These are phyloP conservation scores for Ploettnerulaceae sp. DNA, from an alignment of 2,329 filamentous ascomycete species.

Conservation along the genomic window DNA sequence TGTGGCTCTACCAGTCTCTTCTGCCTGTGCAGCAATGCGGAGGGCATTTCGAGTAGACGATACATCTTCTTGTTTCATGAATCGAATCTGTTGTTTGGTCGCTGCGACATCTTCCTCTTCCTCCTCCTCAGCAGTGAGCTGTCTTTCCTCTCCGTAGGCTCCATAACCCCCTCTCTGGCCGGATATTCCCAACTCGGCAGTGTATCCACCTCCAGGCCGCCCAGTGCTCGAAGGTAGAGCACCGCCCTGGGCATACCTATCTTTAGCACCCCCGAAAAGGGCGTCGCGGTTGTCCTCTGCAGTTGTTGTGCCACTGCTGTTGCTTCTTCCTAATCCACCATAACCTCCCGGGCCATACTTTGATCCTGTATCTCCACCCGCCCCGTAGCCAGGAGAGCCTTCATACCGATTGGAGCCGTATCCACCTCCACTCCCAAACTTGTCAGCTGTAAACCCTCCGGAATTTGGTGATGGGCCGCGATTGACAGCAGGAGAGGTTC, in stretches of 20 bases:
- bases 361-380: slow-evolving; percentile 33
- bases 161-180: slow-evolving; percentile 36
- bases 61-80: slow-evolving; percentile 74
- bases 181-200: slow-evolving; percentile 23
- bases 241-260: slow-evolving; percentile 30
- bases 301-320: slow-evolving; percentile 38
- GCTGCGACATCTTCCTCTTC: slow-evolving; percentile 69
- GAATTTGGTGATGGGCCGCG: slow-evolving; percentile 28
- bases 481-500: slow-evolving; percentile 17
- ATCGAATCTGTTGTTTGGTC: slow-evolving; percentile 68
- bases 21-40: slow-evolving; percentile 60
- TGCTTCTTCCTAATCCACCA: slow-evolving; percentile 50
- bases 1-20: slow-evolving; percentile 67
- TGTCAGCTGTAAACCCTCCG: slow-evolving; percentile 49
- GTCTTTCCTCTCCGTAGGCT: slow-evolving; percentile 62
- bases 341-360: slow-evolving; percentile 53
- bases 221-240: slow-evolving; percentile 23
- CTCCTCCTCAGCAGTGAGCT: slow-evolving; percentile 73
- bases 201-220: slow-evolving; percentile 28
- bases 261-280: slow-evolving; percentile 47
- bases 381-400: slow-evolving; percentile 30
- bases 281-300: slow-evolving; percentile 55
- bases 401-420: slow-evolving; percentile 53
- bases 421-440: slow-evolving; percentile 46
- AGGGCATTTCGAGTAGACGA: slow-evolving; percentile 66